A percentile compares a stretch with the other conserved stretches of the same genome.
Conservation (phyloP, 768 basidiomycete genomes). For the Neoboletus brunneissimus region DNA sequence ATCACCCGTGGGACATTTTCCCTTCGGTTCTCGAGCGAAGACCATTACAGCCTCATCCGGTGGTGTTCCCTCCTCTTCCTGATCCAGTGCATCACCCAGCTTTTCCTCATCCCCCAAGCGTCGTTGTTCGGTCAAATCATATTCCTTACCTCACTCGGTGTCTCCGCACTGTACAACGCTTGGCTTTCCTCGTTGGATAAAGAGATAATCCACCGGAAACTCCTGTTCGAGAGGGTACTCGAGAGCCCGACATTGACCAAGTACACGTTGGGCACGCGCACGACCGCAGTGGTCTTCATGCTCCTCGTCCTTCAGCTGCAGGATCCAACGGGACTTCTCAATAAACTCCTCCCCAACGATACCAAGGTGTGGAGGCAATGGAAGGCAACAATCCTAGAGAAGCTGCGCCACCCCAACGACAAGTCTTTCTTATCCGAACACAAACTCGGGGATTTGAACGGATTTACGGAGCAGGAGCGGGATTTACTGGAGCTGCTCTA, state of each 20-base stretch:
- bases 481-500: neutral
- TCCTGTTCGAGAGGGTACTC: neutral
- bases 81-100: too few species aligned
- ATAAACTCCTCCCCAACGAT: neutral
- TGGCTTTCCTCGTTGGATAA: slow-evolving; percentile 32
- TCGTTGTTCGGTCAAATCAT: too few species aligned
- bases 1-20: neutral
- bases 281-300: neutral
- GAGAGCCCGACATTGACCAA: neutral
- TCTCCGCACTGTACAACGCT: slow-evolving; percentile 25
- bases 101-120: too few species aligned
- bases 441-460: neutral
- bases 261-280: neutral
- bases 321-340: neutral
- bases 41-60: too few species aligned
- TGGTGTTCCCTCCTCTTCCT: too few species aligned
- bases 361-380: neutral
- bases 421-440: neutral
- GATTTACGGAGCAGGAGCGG: neutral
- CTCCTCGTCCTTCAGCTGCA: neutral
- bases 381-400: neutral
- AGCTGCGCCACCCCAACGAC: neutral
- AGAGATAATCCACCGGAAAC: neutral
- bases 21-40: too few species aligned
- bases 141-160: neutral